Percentiles rank a stretch among this genome's conserved stretches.
Conservation (phyloP, 345 rosid species). For the Eucalyptus decipiens region DNA sequence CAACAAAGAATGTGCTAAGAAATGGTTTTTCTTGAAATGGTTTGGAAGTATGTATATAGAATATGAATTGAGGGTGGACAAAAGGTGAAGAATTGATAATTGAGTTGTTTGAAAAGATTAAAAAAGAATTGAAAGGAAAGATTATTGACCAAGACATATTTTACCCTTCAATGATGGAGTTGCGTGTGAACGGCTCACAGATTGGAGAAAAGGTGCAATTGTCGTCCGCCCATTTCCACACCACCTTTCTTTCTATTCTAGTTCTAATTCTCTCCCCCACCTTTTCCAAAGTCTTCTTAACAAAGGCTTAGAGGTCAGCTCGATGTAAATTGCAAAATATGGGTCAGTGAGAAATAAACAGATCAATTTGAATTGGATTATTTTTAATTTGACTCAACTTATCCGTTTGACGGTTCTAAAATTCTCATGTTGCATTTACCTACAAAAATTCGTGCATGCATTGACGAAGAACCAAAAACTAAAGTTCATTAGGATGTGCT, state of each 20-base stretch:
- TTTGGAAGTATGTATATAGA: not conserved
- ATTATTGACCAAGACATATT: not conserved
- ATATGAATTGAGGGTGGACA: not conserved
- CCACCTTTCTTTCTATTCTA: not conserved
- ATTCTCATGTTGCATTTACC: not conserved
- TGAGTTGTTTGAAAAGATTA: not conserved
- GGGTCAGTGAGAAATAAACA: not conserved
- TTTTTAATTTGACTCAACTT: too few relatives aligned
- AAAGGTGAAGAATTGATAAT: not conserved
- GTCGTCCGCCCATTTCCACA: not conserved
- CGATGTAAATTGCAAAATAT: not conserved
- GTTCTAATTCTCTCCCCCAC: not conserved
- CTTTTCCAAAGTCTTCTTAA: not conserved
- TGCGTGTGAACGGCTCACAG: not conserved
- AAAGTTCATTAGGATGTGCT: not conserved
- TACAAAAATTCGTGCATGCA: not conserved
- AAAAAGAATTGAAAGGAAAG: not conserved
- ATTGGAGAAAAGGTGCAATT: not conserved
- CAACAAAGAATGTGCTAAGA: not conserved
- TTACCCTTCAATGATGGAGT: not conserved
- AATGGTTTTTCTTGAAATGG: not conserved
- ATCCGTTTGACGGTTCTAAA: not conserved
- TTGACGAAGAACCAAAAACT: fast-evolving
- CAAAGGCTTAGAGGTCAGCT: not conserved
- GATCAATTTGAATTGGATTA: not conserved